Percentiles rank a stretch among this genome's conserved stretches.
Evolutionary conservation across 495 filamentous ascomycete genomes (phyloP).

Genomic region (Aspergillus bertholletiae): DNA sequence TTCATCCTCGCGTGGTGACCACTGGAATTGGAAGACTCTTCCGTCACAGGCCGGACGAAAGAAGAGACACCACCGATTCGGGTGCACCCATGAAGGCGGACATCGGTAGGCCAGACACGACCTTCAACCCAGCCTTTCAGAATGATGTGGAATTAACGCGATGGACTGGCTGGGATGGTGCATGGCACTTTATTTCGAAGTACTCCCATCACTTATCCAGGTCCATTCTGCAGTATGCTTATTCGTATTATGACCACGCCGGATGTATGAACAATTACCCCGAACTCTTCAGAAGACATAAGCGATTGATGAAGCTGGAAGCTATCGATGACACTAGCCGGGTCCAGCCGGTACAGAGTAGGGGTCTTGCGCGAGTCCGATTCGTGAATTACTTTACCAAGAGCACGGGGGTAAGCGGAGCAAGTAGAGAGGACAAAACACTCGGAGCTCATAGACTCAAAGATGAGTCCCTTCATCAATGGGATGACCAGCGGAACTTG

Average conservation of each 20-base stretch:
- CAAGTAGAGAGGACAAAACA: background rate
- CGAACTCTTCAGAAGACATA: conserved; percentile 67
- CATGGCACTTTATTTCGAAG: conserved; percentile 77
- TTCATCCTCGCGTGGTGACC: conserved; percentile 82
- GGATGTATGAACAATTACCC: conserved; percentile 73
- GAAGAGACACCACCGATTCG: conserved; percentile 20
- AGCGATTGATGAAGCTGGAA: conserved; percentile 63
- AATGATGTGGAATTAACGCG: conserved; percentile 67
- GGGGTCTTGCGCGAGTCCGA: conserved; percentile 50
- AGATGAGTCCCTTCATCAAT: too few relatives aligned
- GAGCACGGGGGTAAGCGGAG: conserved; percentile 43
- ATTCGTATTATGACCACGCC: conserved; percentile 81
- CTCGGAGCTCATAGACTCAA: background rate
- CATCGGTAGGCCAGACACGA: conserved; percentile 3
- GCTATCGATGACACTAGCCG: conserved; percentile 41
- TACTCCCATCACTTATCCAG: conserved; percentile 64
- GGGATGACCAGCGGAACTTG: too few relatives aligned
- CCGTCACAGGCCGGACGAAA: conserved; percentile 40
- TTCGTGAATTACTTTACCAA: conserved; percentile 92
- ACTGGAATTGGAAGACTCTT: conserved; percentile 78
- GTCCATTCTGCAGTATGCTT: conserved; percentile 69
- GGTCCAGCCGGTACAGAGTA: conserved; percentile 9
- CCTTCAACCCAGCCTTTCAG: conserved; percentile 65
- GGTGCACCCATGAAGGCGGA: conserved; percentile 14
- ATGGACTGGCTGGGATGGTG: conserved; percentile 60